A percentile compares a stretch with the other conserved stretches of the same genome.
Evolutionary conservation across 768 basidiomycete genomes (phyloP).

Genomic region (Gyrodon lividus): DNA sequence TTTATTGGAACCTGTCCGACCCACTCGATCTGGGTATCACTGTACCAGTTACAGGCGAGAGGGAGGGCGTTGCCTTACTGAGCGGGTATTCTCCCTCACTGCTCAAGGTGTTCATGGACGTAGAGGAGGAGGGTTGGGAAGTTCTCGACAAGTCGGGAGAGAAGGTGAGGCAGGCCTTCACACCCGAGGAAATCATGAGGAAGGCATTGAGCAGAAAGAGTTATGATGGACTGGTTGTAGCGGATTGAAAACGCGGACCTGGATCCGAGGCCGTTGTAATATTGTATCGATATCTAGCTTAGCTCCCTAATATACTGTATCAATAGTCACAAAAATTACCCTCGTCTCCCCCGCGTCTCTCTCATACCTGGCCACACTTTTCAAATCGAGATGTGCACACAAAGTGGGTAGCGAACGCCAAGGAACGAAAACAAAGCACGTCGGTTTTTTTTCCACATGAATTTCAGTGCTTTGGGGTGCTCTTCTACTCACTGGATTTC

Average conservation of each 20-base stretch:
- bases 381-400: too few species aligned
- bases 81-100: conserved; percentile 68
- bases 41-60: conserved; percentile 49
- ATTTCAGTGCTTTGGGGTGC: too few species aligned
- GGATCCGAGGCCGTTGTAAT: not conserved
- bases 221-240: conserved; percentile 56
- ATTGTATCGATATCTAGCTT: conserved; percentile 1
- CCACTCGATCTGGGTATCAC: conserved; percentile 24
- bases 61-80: conserved; percentile 64
- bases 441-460: too few species aligned
- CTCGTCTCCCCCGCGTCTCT: too few species aligned
- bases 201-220: conserved; percentile 47
- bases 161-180: conserved; percentile 34
- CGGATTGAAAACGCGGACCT: conserved; percentile 39
- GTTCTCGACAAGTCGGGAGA: conserved; percentile 32
- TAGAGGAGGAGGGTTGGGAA: conserved; percentile 39
- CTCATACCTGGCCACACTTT: too few species aligned
- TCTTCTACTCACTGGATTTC: too few species aligned
- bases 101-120: conserved; percentile 73
- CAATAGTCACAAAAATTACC: too few species aligned
- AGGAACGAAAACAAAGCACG: too few species aligned
- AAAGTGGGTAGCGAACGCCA: too few species aligned
- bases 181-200: conserved; percentile 45
- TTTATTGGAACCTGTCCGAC: conserved; percentile 63
- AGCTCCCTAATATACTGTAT: not conserved